Evolutionary conservation across 768 basidiomycete species (phyloP).

Genomic region (Suillus decipiens): DNA sequence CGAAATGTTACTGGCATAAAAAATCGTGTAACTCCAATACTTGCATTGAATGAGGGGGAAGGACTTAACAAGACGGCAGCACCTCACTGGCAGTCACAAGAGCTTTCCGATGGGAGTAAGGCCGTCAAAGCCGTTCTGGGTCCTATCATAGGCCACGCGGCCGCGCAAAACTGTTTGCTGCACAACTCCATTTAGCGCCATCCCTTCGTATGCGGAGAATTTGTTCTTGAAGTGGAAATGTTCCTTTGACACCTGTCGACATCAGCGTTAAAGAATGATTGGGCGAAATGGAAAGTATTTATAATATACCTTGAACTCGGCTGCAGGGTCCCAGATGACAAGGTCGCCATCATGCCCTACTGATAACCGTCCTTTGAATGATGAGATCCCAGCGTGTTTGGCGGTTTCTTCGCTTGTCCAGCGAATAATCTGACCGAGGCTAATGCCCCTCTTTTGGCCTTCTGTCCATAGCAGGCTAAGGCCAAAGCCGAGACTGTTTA

Average conservation of each 20-base stretch:
- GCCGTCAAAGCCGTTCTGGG: conserved; percentile 37
- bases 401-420: conserved; percentile 81
- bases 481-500: conserved; percentile 88
- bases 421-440: conserved; percentile 61
- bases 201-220: conserved; percentile 85
- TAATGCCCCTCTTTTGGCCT: conserved; percentile 49
- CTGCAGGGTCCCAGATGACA: conserved; percentile 76
- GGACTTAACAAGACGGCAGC: background rate
- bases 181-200: conserved; percentile 68
- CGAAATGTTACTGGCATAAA: background rate
- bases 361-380: conserved; percentile 69
- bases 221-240: conserved; percentile 90
- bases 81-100: conserved; percentile 26
- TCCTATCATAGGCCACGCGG: conserved; percentile 56
- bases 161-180: conserved; percentile 83
- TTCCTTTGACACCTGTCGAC: conserved; percentile 67
- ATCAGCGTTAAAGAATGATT: conserved; percentile 12
- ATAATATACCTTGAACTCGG: conserved; percentile 40
- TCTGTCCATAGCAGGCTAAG: conserved; percentile 91
- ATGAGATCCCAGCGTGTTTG: conserved; percentile 71
- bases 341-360: conserved; percentile 87
- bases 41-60: background rate
- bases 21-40: background rate
- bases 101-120: conserved; percentile 39
- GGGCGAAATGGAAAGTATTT: conserved; percentile 1